Evolutionary conservation across 768 basidiomycete genomes (phyloP).

Genomic region (Solioccasus polychromus): DNA sequence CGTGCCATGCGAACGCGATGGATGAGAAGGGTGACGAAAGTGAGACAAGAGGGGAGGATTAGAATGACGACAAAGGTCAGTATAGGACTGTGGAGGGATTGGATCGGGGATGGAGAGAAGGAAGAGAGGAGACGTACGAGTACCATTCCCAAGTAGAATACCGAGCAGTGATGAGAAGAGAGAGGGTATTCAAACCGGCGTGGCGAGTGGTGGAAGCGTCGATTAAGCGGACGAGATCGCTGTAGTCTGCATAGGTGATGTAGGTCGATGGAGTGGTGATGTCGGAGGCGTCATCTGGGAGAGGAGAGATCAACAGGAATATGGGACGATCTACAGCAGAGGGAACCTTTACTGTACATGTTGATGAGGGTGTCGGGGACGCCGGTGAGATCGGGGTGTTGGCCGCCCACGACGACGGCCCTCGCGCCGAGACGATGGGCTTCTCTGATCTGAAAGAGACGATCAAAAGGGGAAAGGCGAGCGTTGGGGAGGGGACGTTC

Average conservation of each 20-base stretch:
- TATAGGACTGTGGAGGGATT: constrained; percentile 58
- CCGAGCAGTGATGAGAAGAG: constrained; percentile 72
- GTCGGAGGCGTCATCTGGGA: constrained; percentile 77
- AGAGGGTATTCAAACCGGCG: constrained; percentile 71
- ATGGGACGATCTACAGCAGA: constrained; percentile 33
- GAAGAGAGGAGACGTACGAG: constrained; percentile 49
- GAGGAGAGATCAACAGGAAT: constrained; percentile 1
- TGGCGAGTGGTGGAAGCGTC: constrained; percentile 74
- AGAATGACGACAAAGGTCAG: constrained; percentile 85
- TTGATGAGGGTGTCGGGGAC: constrained; percentile 77
- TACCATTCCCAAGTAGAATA: constrained; percentile 92
- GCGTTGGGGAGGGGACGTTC: constrained; percentile 41
- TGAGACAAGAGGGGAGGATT: constrained; percentile 85
- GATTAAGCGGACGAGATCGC: constrained; percentile 66
- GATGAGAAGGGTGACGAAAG: constrained; percentile 83
- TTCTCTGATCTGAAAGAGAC: constrained; percentile 41
- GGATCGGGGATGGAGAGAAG: constrained; percentile 5
- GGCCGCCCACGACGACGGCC: constrained; percentile 91
- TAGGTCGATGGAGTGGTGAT: constrained; percentile 84
- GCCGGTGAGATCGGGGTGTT: constrained; percentile 60
- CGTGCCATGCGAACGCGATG: constrained; percentile 84
- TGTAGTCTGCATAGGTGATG: constrained; percentile 82
- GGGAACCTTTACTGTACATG: constrained; percentile 87
- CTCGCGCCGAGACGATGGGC: constrained; percentile 72
- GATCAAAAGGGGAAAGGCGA: background rate